Evolutionary conservation across 169 alveolate species (phyloP).

Genomic region (Plasmodium cynomolgi): DNA sequence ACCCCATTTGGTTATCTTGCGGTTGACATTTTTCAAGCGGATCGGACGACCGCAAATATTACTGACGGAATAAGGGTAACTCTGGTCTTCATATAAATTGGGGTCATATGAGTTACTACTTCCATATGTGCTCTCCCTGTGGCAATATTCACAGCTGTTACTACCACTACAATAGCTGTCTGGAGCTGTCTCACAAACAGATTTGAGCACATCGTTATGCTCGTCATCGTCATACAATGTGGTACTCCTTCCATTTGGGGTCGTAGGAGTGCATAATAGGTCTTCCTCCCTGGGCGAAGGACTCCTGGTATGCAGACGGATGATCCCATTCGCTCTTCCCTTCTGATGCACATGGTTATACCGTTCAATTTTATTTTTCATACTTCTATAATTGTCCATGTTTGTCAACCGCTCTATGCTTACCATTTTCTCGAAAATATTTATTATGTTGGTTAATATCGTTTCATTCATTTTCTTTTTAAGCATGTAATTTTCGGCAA

Average conservation of each 20-base stretch:
- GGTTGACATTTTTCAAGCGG: not conserved
- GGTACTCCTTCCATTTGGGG: not conserved
- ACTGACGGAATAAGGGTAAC: not conserved
- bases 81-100: not conserved
- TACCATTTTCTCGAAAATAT: constrained; percentile 49
- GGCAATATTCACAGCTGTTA: not conserved
- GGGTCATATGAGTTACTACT: not conserved
- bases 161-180: not conserved
- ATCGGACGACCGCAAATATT: not conserved
- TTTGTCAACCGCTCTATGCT: constrained; percentile 49
- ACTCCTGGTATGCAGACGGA: not conserved
- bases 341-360: not conserved
- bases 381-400: constrained; percentile 25
- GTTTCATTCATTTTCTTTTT: constrained; percentile 18
- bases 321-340: not conserved
- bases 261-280: not conserved
- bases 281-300: not conserved
- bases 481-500: constrained; percentile 3
- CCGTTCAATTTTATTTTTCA: constrained; percentile 12
- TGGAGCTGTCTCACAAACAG: not conserved
- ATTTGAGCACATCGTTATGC: not conserved
- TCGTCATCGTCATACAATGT: not conserved
- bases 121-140: not conserved
- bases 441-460: constrained; percentile 37
- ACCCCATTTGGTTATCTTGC: not conserved